Base-by-base conservation (phyloP, 2,329 filamentous ascomycete species). In the Colletotrichum spaethianum region DNA sequence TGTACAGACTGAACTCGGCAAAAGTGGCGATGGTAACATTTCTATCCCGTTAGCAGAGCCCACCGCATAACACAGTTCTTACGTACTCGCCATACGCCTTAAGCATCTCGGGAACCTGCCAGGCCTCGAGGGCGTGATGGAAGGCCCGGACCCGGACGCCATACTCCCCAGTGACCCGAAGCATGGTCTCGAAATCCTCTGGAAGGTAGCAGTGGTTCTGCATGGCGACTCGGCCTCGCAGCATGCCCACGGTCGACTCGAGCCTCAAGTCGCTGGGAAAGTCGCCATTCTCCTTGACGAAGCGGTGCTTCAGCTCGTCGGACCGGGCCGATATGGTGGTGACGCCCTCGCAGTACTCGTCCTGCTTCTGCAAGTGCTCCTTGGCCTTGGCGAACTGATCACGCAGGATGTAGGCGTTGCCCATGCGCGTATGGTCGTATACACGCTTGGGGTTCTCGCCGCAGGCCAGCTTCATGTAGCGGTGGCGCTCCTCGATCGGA, bases 381-480 rank as follows among this genome's bases (percentile, higher is more conserved):
- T 76, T 79, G 2, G 82, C 83, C 59, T 77, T 76, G n/a, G 77
- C 78, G 56, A 84, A 79, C 55, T 84, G 83, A 55, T 82, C 77
- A 6, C 84, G 78, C 46, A 85, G 77, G 20, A 80, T 75, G 76
- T 79, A 85, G 1, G 82, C 80, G 68, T 82, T 80, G 1, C 82
- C 83, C 77, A 85, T 82, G 31, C 83, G 79, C 3, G 79, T 82
- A 60, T 84, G 81, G 5, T 76, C 76, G 73, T 84, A 84, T 1
- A 79, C 70, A 0, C 69, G 42, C 67, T 80, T 82, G n/a, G 83
- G 83, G 71, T 86, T 86, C 75, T 86, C 84, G 11, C 84, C 84
- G 72, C 83, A 83, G 1, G 84, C 84, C 80, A 86, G 83, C 75
- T 86, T 86, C 78, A 86, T 82, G 73, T 84, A 85, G 38, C 82